phyloP scores from a whole-genome alignment of 305 asterid species.

The Solanum aculeatissimum region DNA sequence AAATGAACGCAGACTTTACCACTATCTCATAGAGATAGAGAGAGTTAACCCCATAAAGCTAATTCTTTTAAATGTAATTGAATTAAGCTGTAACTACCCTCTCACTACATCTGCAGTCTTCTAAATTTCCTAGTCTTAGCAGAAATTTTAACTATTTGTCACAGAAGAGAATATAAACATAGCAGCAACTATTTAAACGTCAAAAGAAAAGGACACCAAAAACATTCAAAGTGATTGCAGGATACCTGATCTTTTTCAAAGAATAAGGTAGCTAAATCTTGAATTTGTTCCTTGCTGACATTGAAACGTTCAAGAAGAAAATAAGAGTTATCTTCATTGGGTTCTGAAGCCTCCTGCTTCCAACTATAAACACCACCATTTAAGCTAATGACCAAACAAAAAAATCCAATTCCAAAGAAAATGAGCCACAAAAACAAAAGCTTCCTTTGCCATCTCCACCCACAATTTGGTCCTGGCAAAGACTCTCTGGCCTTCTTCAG shows the following conservation, averaged over 20 bases:
- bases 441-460: constrained; percentile 28
- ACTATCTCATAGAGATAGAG: no score
- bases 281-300: constrained; percentile 40
- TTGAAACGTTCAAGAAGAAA: constrained; percentile 29
- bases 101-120: not conserved
- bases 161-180: not conserved
- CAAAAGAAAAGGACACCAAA: not conserved
- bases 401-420: constrained; percentile 20
- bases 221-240: not conserved
- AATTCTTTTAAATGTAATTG: not conserved
- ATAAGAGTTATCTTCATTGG: constrained; percentile 19
- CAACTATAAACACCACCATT: constrained; percentile 14
- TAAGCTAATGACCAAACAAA: constrained; percentile 17
- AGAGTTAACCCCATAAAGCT: not conserved
- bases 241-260: constrained; percentile 22
- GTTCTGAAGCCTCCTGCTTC: constrained; percentile 9
- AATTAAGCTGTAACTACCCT: not conserved
- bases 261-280: constrained; percentile 22
- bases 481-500: constrained; percentile 23
- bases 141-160: not conserved
- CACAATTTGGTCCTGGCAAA: constrained; percentile 15
- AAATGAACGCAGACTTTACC: no score
- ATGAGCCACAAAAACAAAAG: constrained; percentile 23
- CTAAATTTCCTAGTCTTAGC: not conserved
- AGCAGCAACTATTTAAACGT: not conserved